Evolutionary conservation across 208 protist genomes (phyloP), one percentile per base, ranked within the genome.

Genomic region (Leishmania amazonensis): DNA sequence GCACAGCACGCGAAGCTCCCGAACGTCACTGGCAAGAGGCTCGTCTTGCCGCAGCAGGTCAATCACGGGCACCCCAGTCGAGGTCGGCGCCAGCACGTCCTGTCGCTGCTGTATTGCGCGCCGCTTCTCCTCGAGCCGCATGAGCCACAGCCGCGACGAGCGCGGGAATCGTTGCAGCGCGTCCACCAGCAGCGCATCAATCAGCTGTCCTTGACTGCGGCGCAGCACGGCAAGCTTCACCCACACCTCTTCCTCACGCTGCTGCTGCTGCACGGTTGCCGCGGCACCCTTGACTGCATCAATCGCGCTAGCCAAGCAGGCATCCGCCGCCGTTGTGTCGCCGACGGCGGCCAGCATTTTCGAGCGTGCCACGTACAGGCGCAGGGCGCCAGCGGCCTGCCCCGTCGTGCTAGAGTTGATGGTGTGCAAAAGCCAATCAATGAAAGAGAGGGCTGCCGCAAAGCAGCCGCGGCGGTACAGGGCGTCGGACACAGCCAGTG

Each of bases 101-200:
- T 78, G 78, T n/a, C 72, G 53, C 24, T 64, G 45, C 28, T 83
- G 57, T 24, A 87, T 83, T 19, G 28, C 51, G 47, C 78, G 68
- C 58, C 80, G 79, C 83, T 45, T 78, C 68, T 76, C 84, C 68
- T 95, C 89, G 71, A 97, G 75, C 62, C 87, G 86, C 87, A 97
- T 90, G 45, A 93, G 84, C 92, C 94, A 97, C 51, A 97, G 80
- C 53, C 85, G 76, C 31, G 79, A 79, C 28, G 90, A 94, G 19
- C 78, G 84, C 51, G 91, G 94, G 86, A 85, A 89, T 74, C 73
- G 70, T 21, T 45, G 57, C 35, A 90, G 38, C 1, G 83, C 87
- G 17, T 83, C 81, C 49, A 58, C 40, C 65, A 89, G 38, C 13
- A 89, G 45, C 15, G 28, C 65, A 4, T 73, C 65, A 24, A 87